A percentile compares a stretch with the other conserved stretches of the same genome.
phyloP scores from a whole-genome alignment of 345 rosid genomes.

The Eucalyptus polybractea region DNA sequence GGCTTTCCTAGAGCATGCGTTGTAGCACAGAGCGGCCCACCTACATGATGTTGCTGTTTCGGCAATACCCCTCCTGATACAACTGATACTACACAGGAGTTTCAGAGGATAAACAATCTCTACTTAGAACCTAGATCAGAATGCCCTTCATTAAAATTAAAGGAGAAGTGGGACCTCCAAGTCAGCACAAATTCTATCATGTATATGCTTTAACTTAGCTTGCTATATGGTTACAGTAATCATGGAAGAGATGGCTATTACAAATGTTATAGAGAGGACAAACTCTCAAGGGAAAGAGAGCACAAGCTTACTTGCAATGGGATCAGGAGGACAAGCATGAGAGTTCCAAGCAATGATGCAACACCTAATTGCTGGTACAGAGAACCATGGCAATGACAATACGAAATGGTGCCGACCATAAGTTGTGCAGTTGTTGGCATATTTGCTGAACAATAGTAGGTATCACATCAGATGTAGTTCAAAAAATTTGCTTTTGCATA shows the following conservation, averaged over 20 bases:
- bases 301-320: conserved; percentile 56
- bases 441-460: conserved; percentile 43
- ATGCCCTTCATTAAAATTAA: neutral
- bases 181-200: neutral
- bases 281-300: neutral
- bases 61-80: neutral
- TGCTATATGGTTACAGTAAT: neutral
- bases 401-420: conserved; percentile 97
- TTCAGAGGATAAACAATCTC: neutral
- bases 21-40: neutral
- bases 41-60: neutral
- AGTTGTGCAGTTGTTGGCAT: conserved; percentile 69
- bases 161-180: neutral
- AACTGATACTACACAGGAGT: neutral
- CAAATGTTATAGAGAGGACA: neutral
- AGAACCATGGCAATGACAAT: conserved; percentile 67
- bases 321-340: conserved; percentile 63
- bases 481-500: neutral
- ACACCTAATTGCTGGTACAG: conserved; percentile 80
- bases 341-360: conserved; percentile 79
- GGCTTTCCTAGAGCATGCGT: neutral
- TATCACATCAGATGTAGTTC: neutral
- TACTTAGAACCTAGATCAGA: neutral
- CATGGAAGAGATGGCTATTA: neutral
- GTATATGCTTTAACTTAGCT: neutral